Evolutionary conservation across 2,329 filamentous ascomycete species (phyloP), one percentile per base, ranked within the genome.

Genomic region (Dryadomyces quercus-mongolicae): DNA sequence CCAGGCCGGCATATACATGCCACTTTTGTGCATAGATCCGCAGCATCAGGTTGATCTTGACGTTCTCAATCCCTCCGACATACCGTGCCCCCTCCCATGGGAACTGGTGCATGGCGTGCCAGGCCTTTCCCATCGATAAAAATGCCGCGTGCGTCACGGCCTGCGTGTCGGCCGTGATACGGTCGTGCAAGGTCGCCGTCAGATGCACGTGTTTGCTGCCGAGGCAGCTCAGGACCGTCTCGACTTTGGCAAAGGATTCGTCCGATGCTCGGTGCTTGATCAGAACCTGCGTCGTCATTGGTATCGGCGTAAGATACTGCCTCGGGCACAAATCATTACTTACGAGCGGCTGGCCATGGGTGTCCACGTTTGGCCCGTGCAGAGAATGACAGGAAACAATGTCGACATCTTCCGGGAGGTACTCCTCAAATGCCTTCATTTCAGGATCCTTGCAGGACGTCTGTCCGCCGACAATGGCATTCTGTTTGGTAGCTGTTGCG

Each of bases 21-120:
- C 94, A 98, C 70, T 97, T 98, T 70, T 96, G 95, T 57, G 86
- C 85, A 73, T 97, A 98, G 71, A 98, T 97, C 62, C 93, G 90
- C 60, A 98, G 75, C 61, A 90, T 97, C 61, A 97, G 84, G 72
- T 98, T 98, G 74, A 97, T 95, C 73, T 98, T 98, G 63, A 97
- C 92, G 68, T 98, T 98, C 70, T 98, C 93, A 64, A 98, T 95
- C 52, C 93, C 94, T 56, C 93, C 93, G 4, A 96, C 82, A 69
- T 97, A 98, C 59, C 93, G 89, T n/a, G 84, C 82, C 49, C 92
- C 83, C 64, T 97, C 92, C 93, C 93, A 98, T 0, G 94, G 93
- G 63, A 97, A 98, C 67, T 98, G 89, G 56, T 85, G 81, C 68
- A 94, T 94, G 36, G 91, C 91, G 61, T 90, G 87, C 94, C 94